These are phyloP conservation scores for Arabis alpina DNA, from an alignment of 345 rosid genomes.

Conservation along the genomic window DNA sequence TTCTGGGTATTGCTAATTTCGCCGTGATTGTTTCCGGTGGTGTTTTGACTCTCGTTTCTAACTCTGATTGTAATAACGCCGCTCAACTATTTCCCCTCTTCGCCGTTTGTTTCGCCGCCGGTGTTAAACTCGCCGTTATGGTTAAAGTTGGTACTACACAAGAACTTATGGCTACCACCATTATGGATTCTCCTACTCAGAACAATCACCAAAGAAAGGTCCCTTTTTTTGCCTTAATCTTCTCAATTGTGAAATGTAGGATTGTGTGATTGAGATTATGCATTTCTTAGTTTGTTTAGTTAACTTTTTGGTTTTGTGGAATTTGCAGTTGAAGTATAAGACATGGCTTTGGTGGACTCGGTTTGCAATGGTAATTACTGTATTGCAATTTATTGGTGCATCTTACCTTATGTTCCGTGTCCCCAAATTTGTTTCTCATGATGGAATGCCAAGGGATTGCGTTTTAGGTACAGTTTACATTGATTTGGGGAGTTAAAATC, in stretches of 20 bases:
- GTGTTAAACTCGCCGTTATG: slow-evolving; percentile 58
- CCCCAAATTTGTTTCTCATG: slow-evolving; percentile 52
- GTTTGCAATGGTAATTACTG: slow-evolving; percentile 57
- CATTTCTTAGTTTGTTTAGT: neutral
- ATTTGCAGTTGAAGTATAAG: slow-evolving; percentile 64
- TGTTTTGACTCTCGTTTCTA: slow-evolving; percentile 43
- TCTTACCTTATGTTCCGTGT: slow-evolving; percentile 61
- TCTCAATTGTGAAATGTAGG: neutral
- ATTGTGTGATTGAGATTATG: neutral
- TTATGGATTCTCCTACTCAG: slow-evolving; percentile 59
- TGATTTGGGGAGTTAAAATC: slow-evolving; percentile 3
- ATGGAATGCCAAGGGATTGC: slow-evolving; percentile 54
- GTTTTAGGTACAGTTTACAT: slow-evolving; percentile 53
- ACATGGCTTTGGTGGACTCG: slow-evolving; percentile 89
- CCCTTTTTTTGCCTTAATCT: neutral
- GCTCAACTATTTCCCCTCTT: slow-evolving; percentile 42
- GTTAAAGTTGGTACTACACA: slow-evolving; percentile 64
- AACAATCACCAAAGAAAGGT: slow-evolving; percentile 68
- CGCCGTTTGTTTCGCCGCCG: slow-evolving; percentile 58
- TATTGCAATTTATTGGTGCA: slow-evolving; percentile 68
- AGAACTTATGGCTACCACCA: slow-evolving; percentile 62
- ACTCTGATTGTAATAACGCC: slow-evolving; percentile 46
- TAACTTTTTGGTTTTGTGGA: neutral
- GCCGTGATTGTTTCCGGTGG: slow-evolving; percentile 56
- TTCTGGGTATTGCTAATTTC: slow-evolving; percentile 57